Evolutionary conservation across 139 green algal species (phyloP).

Genomic region (Limnomonas spitsbergensis): DNA sequence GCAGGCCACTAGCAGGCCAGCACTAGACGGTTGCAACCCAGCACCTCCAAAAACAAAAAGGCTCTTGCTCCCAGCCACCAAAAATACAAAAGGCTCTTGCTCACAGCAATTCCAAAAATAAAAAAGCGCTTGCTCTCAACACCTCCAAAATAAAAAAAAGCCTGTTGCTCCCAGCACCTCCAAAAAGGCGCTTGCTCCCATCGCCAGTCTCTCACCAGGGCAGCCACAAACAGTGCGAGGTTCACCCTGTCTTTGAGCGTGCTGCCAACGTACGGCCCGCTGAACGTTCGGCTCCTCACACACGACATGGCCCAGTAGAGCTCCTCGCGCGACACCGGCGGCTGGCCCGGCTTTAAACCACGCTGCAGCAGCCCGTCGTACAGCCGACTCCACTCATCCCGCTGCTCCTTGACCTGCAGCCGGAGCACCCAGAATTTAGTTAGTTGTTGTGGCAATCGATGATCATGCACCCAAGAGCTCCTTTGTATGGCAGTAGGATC

Average conservation of each 20-base stretch:
- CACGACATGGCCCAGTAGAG: constrained; percentile 70
- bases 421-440: background rate
- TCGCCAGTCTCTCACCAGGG: background rate
- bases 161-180: too few relatives aligned
- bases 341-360: background rate
- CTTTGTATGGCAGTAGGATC: background rate
- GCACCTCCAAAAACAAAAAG: too few relatives aligned
- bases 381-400: constrained; percentile 55
- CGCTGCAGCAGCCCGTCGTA: constrained; percentile 35
- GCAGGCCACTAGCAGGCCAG: too few relatives aligned
- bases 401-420: constrained; percentile 63
- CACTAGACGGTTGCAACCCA: too few relatives aligned
- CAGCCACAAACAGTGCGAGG: background rate
- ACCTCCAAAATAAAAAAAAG: too few relatives aligned
- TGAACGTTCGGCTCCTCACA: constrained; percentile 79
- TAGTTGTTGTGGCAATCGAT: background rate
- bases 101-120: too few relatives aligned
- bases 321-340: constrained; percentile 19
- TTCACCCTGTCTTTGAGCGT: constrained; percentile 13
- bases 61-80: too few relatives aligned
- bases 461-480: background rate
- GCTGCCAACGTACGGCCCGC: constrained; percentile 72
- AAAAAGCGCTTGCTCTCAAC: too few relatives aligned
- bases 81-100: too few relatives aligned
- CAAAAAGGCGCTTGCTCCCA: too few relatives aligned